Base-by-base conservation (phyloP, 1,139 yeast genomes). In the Protomyces arabidopsidicola region DNA sequence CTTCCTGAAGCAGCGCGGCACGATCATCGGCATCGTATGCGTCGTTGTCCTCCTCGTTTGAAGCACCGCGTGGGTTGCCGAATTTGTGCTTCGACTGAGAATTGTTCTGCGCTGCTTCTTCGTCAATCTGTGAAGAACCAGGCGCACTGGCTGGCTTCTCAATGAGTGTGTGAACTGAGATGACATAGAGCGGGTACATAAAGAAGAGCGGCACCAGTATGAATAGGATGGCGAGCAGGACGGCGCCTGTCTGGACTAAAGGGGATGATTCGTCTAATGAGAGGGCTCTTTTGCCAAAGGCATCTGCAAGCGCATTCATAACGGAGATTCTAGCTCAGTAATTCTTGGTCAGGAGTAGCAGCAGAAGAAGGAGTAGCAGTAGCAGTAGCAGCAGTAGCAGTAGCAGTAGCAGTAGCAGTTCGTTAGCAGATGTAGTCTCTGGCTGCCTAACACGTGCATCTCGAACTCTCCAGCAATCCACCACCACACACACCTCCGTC, bases 101-200 rank as follows among this genome's bases (percentile, higher is more conserved):
- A 36, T 31, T 24, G 14, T 36, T 18, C 35, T 53, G 31, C 2
- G 42, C 42, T 14, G 14, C 42, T 38, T 42, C 24, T 10, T 18
- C 48, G 48, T 42, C 24, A 20, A n/a, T 22, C 16, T 10, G 48
- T 20, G 24, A 6, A 6, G 24, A 14, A 18, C 22, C 34, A 31
- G 36, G 8, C 31, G 31, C 35, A 16, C 20, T 36, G 27, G 39
- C 36, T 6, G 61, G 55, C 39, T 38, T 36, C 31, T 57, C 61
- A 3, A 57, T 22, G 6, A 57, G 55, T 8, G 61, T 57, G 27
- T 57, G 61, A n/a, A 50, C 55, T 8, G 52, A 45, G 10, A 57
- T 38, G n/a, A 57, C 48, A 22, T 57, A 45, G 6, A 57, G 38
- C 36, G 55, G 55, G 35, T 57, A 57, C 16, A 36, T 27, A 8